These are phyloP conservation scores for Starmerella etchellsii DNA, from an alignment of 805 yeast genomes.

Conservation along the genomic window DNA sequence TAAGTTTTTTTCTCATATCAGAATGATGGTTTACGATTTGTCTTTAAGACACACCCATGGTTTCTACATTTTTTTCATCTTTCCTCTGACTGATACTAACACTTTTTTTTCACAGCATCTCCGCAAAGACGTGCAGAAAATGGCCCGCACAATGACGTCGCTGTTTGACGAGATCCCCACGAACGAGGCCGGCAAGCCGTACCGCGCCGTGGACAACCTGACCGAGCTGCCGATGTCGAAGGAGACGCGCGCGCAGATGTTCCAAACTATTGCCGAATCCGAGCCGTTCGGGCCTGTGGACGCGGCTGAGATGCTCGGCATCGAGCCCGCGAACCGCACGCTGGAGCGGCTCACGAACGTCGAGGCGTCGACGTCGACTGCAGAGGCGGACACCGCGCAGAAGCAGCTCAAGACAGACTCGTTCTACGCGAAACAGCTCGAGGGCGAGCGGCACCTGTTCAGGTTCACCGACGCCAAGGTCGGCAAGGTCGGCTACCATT, in stretches of 20 bases:
- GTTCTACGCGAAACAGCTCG: constrained; percentile 44
- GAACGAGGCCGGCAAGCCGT: constrained; percentile 22
- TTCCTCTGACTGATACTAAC: constrained; percentile 18
- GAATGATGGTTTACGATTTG: constrained; percentile 55
- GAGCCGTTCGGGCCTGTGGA: constrained; percentile 94
- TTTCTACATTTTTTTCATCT: constrained; percentile 26
- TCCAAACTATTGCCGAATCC: constrained; percentile 80
- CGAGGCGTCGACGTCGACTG: constrained; percentile 12
- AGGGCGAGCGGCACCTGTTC: constrained; percentile 61
- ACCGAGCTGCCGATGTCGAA: constrained; percentile 91
- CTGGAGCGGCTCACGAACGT: constrained; percentile 42
- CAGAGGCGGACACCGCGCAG: constrained; percentile 27
- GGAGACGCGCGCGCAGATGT: constrained; percentile 67
- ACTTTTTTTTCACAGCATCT: constrained; percentile 28
- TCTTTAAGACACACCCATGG: constrained; percentile 61
- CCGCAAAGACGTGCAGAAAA: constrained; percentile 42
- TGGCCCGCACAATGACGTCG: constrained; percentile 51
- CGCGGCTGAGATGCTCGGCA: constrained; percentile 70
- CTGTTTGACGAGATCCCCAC: constrained; percentile 56
- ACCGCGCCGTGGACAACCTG: constrained; percentile 49
- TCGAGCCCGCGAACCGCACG: constrained; percentile 79
- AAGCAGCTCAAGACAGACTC: constrained; percentile 22
- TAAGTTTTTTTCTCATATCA: constrained; percentile 35
- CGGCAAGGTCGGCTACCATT: constrained; percentile 80
- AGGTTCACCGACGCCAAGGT: constrained; percentile 65